Evolutionary conservation across 208 protist species (phyloP), one percentile per base, ranked within the genome.

Genomic region (Trypanosomatidae sp.): DNA sequence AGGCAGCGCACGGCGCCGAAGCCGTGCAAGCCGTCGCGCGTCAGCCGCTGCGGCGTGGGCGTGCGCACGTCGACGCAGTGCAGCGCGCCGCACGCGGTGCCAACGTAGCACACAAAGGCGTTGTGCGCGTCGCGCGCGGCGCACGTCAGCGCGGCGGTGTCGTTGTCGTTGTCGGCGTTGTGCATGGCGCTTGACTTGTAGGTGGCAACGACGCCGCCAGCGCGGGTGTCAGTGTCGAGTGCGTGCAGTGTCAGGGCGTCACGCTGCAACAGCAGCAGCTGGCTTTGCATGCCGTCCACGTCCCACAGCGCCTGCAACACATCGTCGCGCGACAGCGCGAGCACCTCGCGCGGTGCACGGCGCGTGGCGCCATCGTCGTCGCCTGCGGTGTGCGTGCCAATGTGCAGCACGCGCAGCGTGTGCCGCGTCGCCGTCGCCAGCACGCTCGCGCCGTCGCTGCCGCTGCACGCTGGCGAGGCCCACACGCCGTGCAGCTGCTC

Each of bases 111-210:
- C 4, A 84, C 43, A 4, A 60, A 71, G 0, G 73, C 60, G 35
- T 92, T 78, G 48, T 92, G 76, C 0, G 87, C 71, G 41, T 90
- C 87, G 4, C 81, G 33, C 4, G 64, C 61, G 5, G 74, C 81
- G 22, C 33, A 67, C 2, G 53, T 48, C 21, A 87, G 59, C 3
- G 20, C 26, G 4, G 53, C 63, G 1, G 28, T 33, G 1, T 41
- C 27, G 35, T 61, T 37, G 5, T 32, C 27, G 25, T 72, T 81
- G 8, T n/a, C n/a, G n/a, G n/a, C n/a, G n/a, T n/a, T n/a, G n/a
- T n/a, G n/a, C n/a, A n/a, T n/a, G n/a, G n/a, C n/a, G n/a, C n/a
- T n/a, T n/a, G n/a, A n/a, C n/a, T n/a, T n/a, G n/a, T n/a, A n/a
- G n/a, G n/a, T n/a, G n/a, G n/a, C n/a, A n/a, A n/a, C n/a, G n/a